These are phyloP conservation scores for Malus hybrid DNA, from an alignment of 331 rosid genomes.

Conservation along the genomic window DNA sequence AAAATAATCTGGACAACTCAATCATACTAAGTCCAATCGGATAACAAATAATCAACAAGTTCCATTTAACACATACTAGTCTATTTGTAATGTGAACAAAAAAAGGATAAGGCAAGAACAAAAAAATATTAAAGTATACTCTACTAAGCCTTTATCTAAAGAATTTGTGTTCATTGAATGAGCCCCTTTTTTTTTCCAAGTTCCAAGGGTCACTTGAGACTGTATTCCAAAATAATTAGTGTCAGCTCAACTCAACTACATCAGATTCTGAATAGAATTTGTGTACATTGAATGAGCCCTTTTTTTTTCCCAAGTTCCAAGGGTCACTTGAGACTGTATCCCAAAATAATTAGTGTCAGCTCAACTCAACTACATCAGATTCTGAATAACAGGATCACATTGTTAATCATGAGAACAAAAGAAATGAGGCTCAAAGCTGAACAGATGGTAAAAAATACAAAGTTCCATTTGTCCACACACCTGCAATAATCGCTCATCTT, in stretches of 20 bases:
- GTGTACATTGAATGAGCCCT: too few relatives aligned
- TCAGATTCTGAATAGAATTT: too few relatives aligned
- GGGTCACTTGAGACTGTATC: too few relatives aligned
- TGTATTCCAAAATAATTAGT: background rate
- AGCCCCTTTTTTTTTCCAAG: background rate
- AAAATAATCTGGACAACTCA: background rate
- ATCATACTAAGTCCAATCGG: background rate
- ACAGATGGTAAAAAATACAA: background rate
- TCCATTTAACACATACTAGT: background rate
- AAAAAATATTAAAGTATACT: background rate
- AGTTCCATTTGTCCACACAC: constrained; percentile 28
- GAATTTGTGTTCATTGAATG: background rate
- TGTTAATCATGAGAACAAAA: background rate
- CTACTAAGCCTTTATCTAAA: background rate
- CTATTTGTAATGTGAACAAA: background rate
- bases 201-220: background rate
- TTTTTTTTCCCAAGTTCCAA: too few relatives aligned
- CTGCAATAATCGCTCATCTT: constrained; percentile 78
- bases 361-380: background rate
- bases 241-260: background rate
- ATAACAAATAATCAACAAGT: background rate
- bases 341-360: too few relatives aligned
- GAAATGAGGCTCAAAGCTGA: background rate
- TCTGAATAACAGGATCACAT: background rate
- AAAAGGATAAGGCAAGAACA: background rate